Conservation (phyloP, 768 basidiomycete genomes). For the Kwoniella sp. region DNA sequence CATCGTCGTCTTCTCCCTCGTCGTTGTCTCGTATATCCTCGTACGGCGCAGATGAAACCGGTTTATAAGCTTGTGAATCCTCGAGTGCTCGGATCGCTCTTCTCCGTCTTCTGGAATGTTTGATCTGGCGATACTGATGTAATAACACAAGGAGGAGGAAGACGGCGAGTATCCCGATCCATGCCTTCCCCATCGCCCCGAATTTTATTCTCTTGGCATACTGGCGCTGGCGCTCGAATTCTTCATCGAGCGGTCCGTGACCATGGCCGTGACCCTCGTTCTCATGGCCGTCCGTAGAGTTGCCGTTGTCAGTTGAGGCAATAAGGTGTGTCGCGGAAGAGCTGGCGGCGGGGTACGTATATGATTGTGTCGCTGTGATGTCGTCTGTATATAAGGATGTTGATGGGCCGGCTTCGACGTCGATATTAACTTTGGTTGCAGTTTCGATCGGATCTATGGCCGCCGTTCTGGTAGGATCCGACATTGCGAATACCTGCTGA, state of each 20-base stretch:
- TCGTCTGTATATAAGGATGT: background rate
- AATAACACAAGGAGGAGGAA: conserved; percentile 6
- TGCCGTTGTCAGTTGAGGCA: too few species aligned
- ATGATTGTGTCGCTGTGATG: too few species aligned
- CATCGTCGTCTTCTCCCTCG: background rate
- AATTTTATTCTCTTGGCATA: background rate
- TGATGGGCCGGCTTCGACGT: too few species aligned
- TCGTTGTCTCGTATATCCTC: background rate
- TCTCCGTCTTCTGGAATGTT: conserved; percentile 10
- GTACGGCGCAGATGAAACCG: conserved; percentile 1
- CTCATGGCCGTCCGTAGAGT: too few species aligned
- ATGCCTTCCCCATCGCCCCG: background rate
- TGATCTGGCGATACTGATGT: conserved; percentile 14
- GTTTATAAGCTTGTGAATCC: conserved; percentile 6
- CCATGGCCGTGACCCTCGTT: too few species aligned
- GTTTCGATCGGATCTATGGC: too few species aligned
- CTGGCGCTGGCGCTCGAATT: background rate
- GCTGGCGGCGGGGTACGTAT: too few species aligned
- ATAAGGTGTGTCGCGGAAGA: too few species aligned
- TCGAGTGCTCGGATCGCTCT: conserved; percentile 2
- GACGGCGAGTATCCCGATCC: conserved; percentile 13
- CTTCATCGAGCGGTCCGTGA: background rate
- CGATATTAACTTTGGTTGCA: too few species aligned
- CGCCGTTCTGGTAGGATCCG: background rate
- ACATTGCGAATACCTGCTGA: background rate